Percentiles rank a stretch among this genome's conserved stretches.
Conservation (phyloP, 176 grass and related monocot species). For the Saccharum spontaneum region DNA sequence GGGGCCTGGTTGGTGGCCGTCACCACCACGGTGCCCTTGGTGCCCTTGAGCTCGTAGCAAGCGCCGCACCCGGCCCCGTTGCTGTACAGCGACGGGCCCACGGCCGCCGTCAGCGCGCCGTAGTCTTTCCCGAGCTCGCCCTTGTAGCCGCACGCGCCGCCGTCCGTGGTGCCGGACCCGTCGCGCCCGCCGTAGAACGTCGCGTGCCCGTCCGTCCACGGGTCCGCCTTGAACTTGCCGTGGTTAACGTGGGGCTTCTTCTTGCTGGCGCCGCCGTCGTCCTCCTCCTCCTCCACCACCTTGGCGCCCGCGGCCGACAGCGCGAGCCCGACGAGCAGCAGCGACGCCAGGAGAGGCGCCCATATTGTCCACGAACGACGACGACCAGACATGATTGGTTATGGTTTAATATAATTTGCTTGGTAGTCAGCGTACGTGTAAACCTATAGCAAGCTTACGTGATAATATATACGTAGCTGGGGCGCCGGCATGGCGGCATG, state of each 20-base stretch:
- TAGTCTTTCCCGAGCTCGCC: constrained; percentile 67
- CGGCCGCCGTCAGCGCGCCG: constrained; percentile 65
- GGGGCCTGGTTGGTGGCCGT: constrained; percentile 69
- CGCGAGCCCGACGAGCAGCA: neutral
- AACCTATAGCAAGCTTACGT: neutral
- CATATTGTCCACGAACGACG: neutral
- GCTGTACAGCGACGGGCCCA: constrained; percentile 63
- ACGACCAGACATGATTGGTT: constrained; percentile 9
- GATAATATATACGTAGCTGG: neutral
- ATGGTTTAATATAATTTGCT: neutral
- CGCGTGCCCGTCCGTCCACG: constrained; percentile 64
- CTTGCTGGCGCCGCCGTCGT: neutral
- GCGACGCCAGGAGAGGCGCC: neutral
- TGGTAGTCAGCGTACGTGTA: neutral
- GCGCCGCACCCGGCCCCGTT: constrained; percentile 58
- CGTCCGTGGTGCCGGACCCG: constrained; percentile 48
- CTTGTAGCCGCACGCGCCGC: constrained; percentile 69
- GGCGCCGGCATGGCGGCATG: neutral
- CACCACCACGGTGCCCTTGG: constrained; percentile 33
- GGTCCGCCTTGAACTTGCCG: constrained; percentile 46
- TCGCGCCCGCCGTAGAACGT: constrained; percentile 75
- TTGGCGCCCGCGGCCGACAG: neutral
- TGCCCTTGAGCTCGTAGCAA: constrained; percentile 74
- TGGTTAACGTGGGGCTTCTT: constrained; percentile 35
- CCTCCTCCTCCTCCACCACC: neutral